Conservation (phyloP, 371 early-diverging fungal genomes). For the Mortierella sp. region DNA sequence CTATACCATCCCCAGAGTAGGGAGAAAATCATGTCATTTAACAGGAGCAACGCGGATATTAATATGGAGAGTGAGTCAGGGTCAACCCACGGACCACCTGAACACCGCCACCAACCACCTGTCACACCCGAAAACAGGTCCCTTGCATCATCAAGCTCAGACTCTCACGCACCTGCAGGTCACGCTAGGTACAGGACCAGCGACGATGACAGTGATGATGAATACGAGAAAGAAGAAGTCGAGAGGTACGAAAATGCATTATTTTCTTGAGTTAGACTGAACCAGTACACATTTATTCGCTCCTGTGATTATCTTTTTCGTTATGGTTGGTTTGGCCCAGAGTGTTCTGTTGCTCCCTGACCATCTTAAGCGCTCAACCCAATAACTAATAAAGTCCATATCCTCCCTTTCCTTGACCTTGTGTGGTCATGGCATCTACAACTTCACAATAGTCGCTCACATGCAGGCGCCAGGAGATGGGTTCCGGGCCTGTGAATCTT, state of each 20-base stretch:
- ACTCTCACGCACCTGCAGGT: neutral
- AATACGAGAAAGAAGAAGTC: neutral
- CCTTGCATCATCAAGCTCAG: neutral
- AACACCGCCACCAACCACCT: neutral
- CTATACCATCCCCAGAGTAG: neutral
- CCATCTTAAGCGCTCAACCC: neutral
- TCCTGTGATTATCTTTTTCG: no score
- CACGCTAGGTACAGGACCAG: neutral
- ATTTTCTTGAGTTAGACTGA: neutral
- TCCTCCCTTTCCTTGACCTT: neutral
- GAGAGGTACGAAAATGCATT: neutral
- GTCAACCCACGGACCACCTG: constrained; percentile 10
- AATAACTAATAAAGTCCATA: neutral
- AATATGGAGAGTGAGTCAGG: neutral
- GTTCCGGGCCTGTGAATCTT: neutral
- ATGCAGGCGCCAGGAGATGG: neutral
- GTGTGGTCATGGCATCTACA: neutral
- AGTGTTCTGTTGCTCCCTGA: neutral
- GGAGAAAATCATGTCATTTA: neutral
- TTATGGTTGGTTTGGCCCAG: neutral
- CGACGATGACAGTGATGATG: neutral
- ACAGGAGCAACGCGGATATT: neutral
- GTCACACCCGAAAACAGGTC: neutral
- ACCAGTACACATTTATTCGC: neutral
- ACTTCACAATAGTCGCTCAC: neutral